phyloP scores from a whole-genome alignment of 2,329 filamentous ascomycete genomes.

The Seiridium cupressi region DNA sequence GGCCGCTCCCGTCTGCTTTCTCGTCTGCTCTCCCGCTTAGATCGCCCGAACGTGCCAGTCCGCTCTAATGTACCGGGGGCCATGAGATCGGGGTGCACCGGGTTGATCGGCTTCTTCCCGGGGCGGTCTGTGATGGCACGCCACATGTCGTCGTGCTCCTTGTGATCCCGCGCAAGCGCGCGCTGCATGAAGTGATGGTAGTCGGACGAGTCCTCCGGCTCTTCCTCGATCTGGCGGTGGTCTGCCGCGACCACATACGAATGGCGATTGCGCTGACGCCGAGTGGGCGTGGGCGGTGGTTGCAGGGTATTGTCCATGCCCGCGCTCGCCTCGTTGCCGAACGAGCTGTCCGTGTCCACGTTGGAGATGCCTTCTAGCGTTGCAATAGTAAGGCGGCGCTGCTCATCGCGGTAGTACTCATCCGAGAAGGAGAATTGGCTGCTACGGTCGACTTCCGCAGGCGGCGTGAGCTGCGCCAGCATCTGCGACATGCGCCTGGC shows the following conservation, averaged over 20 bases:
- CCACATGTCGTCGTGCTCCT: slow-evolving; percentile 5
- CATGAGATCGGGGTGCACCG: background rate
- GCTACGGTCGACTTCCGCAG: background rate
- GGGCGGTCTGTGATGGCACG: slow-evolving; percentile 2
- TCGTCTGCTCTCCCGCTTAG: background rate
- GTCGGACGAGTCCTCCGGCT: slow-evolving; percentile 4
- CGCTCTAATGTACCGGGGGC: background rate
- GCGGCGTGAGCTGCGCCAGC: background rate
- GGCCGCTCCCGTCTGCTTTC: background rate
- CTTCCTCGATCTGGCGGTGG: background rate
- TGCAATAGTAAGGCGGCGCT: background rate
- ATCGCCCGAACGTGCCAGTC: slow-evolving; percentile 1
- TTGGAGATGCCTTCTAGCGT: background rate
- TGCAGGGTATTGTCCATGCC: background rate
- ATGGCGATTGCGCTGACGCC: background rate
- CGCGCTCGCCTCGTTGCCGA: background rate
- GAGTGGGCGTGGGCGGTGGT: background rate
- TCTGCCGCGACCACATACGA: slow-evolving; percentile 5
- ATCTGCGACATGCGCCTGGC: background rate
- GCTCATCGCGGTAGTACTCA: background rate
- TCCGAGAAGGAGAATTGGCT: background rate
- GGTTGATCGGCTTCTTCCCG: background rate
- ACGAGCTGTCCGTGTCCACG: slow-evolving; percentile 2
- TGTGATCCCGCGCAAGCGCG: slow-evolving; percentile 5
- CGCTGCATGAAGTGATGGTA: slow-evolving; percentile 9